These are phyloP conservation scores for Talaromyces sp. DNA, from an alignment of 2,329 filamentous ascomycete species.

Conservation along the genomic window DNA sequence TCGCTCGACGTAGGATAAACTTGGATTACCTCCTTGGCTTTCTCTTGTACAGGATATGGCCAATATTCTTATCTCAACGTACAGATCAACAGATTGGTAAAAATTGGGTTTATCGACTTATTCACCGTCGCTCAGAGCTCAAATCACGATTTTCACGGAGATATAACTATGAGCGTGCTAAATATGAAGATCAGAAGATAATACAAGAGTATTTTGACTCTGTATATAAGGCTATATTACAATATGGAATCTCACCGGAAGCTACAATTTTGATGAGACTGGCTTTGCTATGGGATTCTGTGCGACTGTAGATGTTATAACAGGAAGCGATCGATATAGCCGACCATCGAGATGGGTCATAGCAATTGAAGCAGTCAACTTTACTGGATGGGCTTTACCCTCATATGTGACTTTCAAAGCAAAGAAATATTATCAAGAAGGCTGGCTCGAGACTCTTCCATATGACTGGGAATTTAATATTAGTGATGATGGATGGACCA, in stretches of 20 bases:
- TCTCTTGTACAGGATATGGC: no score
- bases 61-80: no score
- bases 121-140: no score
- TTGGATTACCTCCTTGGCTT: no score
- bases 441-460: not conserved
- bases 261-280: constrained; percentile 3
- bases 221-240: not conserved
- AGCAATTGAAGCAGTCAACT: not conserved
- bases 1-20: no score
- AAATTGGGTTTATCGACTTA: no score
- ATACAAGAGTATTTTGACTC: not conserved
- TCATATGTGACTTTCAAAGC: not conserved
- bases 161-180: not conserved
- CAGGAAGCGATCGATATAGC: no score
- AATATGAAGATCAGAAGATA: not conserved
- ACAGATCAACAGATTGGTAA: no score
- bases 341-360: not conserved
- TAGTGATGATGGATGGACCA: not conserved
- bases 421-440: not conserved
- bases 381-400: not conserved
- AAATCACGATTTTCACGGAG: no score
- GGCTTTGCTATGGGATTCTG: not conserved
- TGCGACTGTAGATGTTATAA: no score
- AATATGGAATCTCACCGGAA: not conserved
- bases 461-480: not conserved